Evolutionary conservation across 768 basidiomycete genomes (phyloP), one percentile per base, ranked within the genome.

Genomic region (Filobasidium wieringae): DNA sequence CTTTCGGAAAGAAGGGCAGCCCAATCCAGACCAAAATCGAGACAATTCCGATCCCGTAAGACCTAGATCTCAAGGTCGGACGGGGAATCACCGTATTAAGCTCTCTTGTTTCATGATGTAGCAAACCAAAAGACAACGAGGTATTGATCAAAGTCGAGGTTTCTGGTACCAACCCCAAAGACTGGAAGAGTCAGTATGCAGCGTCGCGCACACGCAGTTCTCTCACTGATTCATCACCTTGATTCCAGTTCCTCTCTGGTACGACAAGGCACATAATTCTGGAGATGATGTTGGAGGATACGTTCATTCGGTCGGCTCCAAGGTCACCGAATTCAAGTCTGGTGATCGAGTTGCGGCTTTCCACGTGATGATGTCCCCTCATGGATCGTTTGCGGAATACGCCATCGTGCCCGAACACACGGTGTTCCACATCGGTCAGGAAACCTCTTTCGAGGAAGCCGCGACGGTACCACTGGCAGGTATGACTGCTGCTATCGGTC

Each of bases 311-410:
- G 51, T 61, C 33, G 60, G 60, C 7, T 47, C 53, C 34, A 57
- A 57, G 27, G 60, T 61, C 14, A 45, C 37, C 6, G 57, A 59
- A 22, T 61, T 61, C 60, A 57, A 54, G 36, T 7, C 34, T 17
- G 60, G 60, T 2, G 60, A 61, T 30, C 47, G 60, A 22, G 60
- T 61, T 2, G 60, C 60, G 12, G 56, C 56, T 34, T 61, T 61
- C 45, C 60, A 61, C 40, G 55, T 57, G 37, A 61, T 61, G 60
- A 43, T 37, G 17, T 15, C 1, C 11, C 9, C 4, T 19, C 47
- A 51, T 37, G 60, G 60, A 9, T 41, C 54, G 17, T 61, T 51
- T 49, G 60, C 60, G 2, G 55, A 61, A 34, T 61, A 51, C 41
- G 55, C 39, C 2, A 26, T 61, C 9, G 55, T 51, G 29, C 41